Base-by-base conservation (phyloP, 495 filamentous ascomycete genomes). In the Penicillium manginii region DNA sequence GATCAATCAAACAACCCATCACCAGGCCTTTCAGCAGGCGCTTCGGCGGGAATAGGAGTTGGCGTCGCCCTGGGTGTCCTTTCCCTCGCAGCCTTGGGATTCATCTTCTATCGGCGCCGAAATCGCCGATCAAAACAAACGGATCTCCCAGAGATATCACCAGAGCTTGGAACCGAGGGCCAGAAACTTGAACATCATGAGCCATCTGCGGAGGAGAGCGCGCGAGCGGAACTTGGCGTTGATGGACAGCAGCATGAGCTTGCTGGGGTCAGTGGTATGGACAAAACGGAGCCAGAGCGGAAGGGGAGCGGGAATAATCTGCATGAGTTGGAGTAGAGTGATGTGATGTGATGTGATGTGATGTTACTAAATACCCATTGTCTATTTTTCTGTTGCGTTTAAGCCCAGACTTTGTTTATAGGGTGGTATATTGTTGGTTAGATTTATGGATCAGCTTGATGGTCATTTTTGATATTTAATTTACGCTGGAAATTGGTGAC, bases 171-270 rank as follows among this genome's bases (percentile, higher is more conserved):
- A 4, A 45, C 40, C 40, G 15, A 45, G 8, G 40, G 40, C 8
- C 40, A 45, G 40, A 45, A 45, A 45, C 17, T n/a, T n/a, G n/a
- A n/a, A n/a, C n/a, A n/a, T n/a, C n/a, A 45, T 45, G 40, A 45
- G n/a, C 8, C 19, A n/a, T 19, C 40, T 3, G 40, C 40, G 12
- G 40, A 45, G 18, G 15, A 45, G 5, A n/a, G 6, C 8, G 7
- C 12, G 19, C 15, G 40, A 19, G 40, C 14, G 11, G 40, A 45
- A n/a, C 40, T 17, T 45, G 40, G 40, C 10, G 15, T 17, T 17
- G 40, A 45, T 22, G 40, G 40, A 45, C 18, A 45, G 19, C 19
- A 19, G 18, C 40, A 45, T 21, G 40, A 45, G 18, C 40, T 45
- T 45, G 1, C 40, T 45, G 40, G 6, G 18, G 26, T 7, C 9